Evolutionary conservation across 306 rosid species (phyloP).

Genomic region (Sicyos edulis): DNA sequence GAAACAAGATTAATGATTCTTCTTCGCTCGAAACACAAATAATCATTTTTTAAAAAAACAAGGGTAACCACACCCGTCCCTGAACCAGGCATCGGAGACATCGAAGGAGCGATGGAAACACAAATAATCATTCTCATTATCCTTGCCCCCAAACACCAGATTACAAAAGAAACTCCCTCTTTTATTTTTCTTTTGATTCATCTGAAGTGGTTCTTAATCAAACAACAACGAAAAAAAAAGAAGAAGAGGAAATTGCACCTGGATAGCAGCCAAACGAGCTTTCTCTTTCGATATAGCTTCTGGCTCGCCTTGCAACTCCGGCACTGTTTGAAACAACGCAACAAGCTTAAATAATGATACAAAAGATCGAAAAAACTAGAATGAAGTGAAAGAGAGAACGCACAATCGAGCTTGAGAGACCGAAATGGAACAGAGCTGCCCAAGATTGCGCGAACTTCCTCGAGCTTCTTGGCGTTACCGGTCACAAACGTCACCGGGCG

Average conservation of each 20-base stretch:
- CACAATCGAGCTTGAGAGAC: slow-evolving; percentile 88
- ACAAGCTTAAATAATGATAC: background rate
- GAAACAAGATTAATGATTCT: too few species aligned
- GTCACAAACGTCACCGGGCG: slow-evolving; percentile 94
- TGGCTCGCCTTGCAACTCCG: slow-evolving; percentile 96
- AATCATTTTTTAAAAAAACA: too few species aligned
- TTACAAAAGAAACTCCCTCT: too few species aligned
- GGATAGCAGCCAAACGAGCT: slow-evolving; percentile 79
- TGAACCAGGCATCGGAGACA: too few species aligned
- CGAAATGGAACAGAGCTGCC: slow-evolving; percentile 75
- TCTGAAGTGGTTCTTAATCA: background rate
- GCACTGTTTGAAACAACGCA: slow-evolving; percentile 43
- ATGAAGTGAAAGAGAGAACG: background rate
- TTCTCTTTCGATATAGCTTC: slow-evolving; percentile 93
- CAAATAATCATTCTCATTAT: too few species aligned
- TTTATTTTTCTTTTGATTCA: background rate
- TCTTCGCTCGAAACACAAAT: too few species aligned
- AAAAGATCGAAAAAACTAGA: background rate
- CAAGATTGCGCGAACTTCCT: slow-evolving; percentile 93
- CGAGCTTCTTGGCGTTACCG: slow-evolving; percentile 96
- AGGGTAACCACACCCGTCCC: too few species aligned
- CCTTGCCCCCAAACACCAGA: too few species aligned
- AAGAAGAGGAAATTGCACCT: slow-evolving; percentile 41
- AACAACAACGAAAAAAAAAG: background rate
- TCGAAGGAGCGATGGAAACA: too few species aligned